Conservation (phyloP, 208 protist genomes). For the Plasmodiophora brassicae region DNA sequence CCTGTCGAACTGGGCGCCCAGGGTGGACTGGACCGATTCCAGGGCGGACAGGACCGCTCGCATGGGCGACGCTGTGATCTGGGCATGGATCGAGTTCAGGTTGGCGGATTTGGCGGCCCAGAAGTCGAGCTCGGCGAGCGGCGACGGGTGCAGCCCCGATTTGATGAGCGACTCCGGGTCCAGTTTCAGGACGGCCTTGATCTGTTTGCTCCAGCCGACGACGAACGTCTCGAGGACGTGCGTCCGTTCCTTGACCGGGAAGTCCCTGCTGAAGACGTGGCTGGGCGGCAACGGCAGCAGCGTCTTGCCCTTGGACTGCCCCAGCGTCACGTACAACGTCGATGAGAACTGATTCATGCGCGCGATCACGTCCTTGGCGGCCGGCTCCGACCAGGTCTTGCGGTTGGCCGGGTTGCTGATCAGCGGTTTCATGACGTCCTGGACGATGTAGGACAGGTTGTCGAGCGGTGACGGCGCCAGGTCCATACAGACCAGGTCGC, state of each 20-base stretch:
- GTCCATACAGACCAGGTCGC: slow-evolving; percentile 26
- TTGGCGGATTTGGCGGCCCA: slow-evolving; percentile 87
- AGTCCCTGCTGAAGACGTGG: slow-evolving; percentile 35
- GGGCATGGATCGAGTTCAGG: slow-evolving; percentile 78
- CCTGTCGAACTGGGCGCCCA: slow-evolving; percentile 62
- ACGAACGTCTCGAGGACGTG: slow-evolving; percentile 55
- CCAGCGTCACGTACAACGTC: slow-evolving; percentile 49
- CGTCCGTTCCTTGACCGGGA: slow-evolving; percentile 46
- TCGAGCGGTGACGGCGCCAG: not conserved
- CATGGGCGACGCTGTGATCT: slow-evolving; percentile 46
- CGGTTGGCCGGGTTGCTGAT: slow-evolving; percentile 51
- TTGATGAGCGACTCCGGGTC: slow-evolving; percentile 45
- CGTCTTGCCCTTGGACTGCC: slow-evolving; percentile 54
- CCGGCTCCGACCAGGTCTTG: slow-evolving; percentile 77
- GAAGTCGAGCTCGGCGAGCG: slow-evolving; percentile 84
- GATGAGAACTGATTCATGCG: slow-evolving; percentile 54
- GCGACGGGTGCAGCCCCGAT: slow-evolving; percentile 46
- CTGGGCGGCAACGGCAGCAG: slow-evolving; percentile 54
- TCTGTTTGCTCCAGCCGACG: slow-evolving; percentile 53
- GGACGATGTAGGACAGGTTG: not conserved
- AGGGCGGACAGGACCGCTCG: not conserved
- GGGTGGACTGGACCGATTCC: not conserved
- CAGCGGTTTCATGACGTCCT: slow-evolving; percentile 50
- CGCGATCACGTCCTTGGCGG: slow-evolving; percentile 80
- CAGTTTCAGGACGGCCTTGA: slow-evolving; percentile 47